Conservation (phyloP, 108 stramenopile species). For the Nannochloropsis gaditana region DNA sequence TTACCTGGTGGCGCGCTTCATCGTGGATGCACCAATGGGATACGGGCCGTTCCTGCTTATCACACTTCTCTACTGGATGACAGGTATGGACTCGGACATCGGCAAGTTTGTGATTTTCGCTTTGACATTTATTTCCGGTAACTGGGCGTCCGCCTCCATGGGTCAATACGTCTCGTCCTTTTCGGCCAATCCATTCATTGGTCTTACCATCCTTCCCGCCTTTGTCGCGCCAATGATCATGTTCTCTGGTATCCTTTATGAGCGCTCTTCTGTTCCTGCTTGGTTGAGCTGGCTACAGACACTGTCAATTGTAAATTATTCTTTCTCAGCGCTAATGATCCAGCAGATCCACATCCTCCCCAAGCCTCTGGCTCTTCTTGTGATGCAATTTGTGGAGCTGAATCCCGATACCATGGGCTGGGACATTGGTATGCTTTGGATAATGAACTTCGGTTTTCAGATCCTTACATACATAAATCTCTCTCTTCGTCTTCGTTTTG, state of each 20-base stretch:
- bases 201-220: slow-evolving; percentile 8
- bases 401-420: slow-evolving; percentile 17
- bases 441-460: slow-evolving; percentile 18
- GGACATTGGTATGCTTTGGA: background rate
- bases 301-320: background rate
- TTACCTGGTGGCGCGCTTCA: background rate
- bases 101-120: background rate
- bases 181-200: background rate
- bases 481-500: slow-evolving; percentile 10
- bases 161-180: background rate
- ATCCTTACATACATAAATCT: slow-evolving; percentile 3
- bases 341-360: slow-evolving; percentile 18
- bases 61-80: slow-evolving; percentile 18
- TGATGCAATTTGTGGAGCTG: background rate
- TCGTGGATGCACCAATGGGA: background rate
- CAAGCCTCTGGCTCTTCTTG: background rate
- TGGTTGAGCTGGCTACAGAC: slow-evolving; percentile 19
- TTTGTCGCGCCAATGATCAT: slow-evolving; percentile 10
- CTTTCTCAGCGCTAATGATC: background rate
- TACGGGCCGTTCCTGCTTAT: background rate
- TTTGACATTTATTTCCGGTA: background rate
- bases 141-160: background rate
- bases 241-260: background rate
- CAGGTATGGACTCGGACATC: slow-evolving; percentile 21
- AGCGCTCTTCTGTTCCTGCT: background rate